Conservation (phyloP, 225 moss, liverwort and hornwort species). For the Antitrichia curtipendula region DNA sequence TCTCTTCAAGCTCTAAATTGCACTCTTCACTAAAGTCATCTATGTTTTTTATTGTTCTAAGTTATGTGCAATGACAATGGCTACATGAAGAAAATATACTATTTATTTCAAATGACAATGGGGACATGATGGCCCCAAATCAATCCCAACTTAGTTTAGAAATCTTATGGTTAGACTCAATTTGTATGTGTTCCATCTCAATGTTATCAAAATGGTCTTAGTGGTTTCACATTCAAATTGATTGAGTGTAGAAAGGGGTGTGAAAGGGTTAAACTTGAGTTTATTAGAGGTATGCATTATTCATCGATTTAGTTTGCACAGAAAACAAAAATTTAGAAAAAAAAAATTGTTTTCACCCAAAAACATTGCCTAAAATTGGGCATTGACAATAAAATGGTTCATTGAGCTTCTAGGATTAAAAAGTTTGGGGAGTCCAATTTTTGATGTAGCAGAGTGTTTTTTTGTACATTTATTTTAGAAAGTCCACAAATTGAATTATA, state of each 20-base stretch:
- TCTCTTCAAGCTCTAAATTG: neutral
- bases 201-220: neutral
- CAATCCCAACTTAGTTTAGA: neutral
- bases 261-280: neutral
- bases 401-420: neutral
- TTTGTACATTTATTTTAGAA: neutral
- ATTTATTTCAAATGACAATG: neutral
- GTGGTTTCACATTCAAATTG: neutral
- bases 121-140: neutral
- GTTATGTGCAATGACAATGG: neutral
- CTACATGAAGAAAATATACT: neutral
- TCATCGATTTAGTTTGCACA: too few relatives aligned
- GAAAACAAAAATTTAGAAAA: neutral
- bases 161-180: neutral
- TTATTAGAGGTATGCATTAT: too few relatives aligned
- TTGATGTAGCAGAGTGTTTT: neutral
- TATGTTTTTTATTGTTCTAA: neutral
- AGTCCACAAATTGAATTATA: neutral
- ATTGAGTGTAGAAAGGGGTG: neutral
- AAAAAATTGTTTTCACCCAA: accelerated
- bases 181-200: neutral
- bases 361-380: neutral
- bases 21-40: too few relatives aligned
- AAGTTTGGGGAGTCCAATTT: accelerated
- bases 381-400: accelerated